phyloP scores from a whole-genome alignment of 176 grass and related monocot genomes.

The Saccharum officinarum region DNA sequence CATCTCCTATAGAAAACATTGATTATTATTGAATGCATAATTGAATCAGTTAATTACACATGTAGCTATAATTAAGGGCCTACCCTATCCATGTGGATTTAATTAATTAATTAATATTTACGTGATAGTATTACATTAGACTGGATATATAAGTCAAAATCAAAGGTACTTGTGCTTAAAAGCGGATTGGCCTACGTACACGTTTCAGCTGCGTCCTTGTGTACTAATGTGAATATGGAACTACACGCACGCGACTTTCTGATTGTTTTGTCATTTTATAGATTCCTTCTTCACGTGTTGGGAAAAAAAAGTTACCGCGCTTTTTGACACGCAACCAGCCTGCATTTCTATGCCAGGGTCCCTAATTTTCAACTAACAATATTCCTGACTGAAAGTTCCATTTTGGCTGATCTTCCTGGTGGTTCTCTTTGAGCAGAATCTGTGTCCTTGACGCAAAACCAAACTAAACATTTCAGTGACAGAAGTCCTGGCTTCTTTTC shows the following conservation, averaged over 20 bases:
- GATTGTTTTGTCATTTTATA: conserved; percentile 2
- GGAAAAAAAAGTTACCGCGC: not conserved
- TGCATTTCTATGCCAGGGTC: not conserved
- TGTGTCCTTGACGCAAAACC: not conserved
- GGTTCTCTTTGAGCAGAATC: not conserved
- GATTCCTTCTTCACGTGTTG: not conserved
- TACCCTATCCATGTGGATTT: too few relatives aligned
- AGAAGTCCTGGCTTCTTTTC: not conserved
- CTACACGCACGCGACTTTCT: not conserved
- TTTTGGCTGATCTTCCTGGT: conserved; percentile 7
- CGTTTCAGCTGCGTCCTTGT: not conserved
- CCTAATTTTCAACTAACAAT: not conserved
- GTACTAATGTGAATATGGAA: not conserved
- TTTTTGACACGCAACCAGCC: conserved; percentile 24
- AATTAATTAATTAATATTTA: too few relatives aligned
- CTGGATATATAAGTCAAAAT: not conserved
- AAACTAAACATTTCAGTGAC: not conserved
- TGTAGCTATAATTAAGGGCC: not conserved
- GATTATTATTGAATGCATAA: too few relatives aligned
- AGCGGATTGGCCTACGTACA: not conserved
- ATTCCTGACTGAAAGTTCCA: conserved; percentile 11
- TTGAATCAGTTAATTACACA: not conserved
- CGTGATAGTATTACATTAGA: not conserved
- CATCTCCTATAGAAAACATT: not conserved
- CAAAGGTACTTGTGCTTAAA: not conserved